Evolutionary conservation across 2,329 filamentous ascomycete species (phyloP).

Genomic region (Neofusicoccum parvum): DNA sequence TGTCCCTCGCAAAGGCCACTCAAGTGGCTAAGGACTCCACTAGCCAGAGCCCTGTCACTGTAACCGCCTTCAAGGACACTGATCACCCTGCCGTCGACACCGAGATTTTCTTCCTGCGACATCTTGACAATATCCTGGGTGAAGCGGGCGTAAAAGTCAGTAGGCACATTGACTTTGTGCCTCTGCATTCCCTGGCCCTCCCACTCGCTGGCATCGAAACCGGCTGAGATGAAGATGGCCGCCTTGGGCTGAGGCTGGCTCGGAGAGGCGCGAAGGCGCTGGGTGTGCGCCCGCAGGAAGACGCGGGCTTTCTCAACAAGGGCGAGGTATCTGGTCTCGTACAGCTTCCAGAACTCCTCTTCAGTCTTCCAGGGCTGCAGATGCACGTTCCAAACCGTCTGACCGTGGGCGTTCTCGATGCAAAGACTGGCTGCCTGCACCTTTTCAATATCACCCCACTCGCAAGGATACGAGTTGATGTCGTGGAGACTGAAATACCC

Average conservation of each 20-base stretch:
- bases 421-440: constrained; percentile 92
- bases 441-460: constrained; percentile 90
- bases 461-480: constrained; percentile 97
- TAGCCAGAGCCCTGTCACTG: constrained; percentile 85
- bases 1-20: constrained; percentile 72
- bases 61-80: constrained; percentile 97
- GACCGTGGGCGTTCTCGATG: constrained; percentile 89
- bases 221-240: constrained; percentile 92
- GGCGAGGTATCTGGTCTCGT: constrained; percentile 74
- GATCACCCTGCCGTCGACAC: constrained; percentile 81
- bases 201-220: constrained; percentile 96
- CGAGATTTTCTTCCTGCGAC: constrained; percentile 75
- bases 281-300: constrained; percentile 75
- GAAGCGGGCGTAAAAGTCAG: constrained; percentile 91
- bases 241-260: constrained; percentile 70
- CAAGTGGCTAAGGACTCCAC: constrained; percentile 86
- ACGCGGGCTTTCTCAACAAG: constrained; percentile 78
- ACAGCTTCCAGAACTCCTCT: constrained; percentile 85
- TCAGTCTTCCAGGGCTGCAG: constrained; percentile 82
- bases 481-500: constrained; percentile 97
- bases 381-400: constrained; percentile 96
- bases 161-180: constrained; percentile 93
- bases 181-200: constrained; percentile 92
- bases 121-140: constrained; percentile 82
- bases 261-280: constrained; percentile 60